Evolutionary conservation across 495 filamentous ascomycete species (phyloP).

Genomic region (Aspergillus hancockii): DNA sequence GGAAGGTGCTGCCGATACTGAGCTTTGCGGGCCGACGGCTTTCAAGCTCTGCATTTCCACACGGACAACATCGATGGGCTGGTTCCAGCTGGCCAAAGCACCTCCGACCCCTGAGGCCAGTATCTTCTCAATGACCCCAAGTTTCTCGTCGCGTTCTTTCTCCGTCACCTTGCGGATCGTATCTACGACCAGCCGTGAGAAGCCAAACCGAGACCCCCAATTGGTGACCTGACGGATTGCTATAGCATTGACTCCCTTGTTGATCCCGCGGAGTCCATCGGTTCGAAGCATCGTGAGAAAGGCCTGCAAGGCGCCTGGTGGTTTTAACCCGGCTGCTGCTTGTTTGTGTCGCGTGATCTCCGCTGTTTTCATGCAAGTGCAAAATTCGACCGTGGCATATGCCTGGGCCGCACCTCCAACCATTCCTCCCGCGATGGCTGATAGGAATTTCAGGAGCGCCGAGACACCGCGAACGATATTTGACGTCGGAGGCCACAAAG

Average conservation of each 20-base stretch:
- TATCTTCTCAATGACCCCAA: constrained; percentile 19
- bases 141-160: constrained; percentile 8
- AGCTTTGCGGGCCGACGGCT: constrained; percentile 14
- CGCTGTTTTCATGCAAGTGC: constrained; percentile 21
- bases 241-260: constrained; percentile 20
- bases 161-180: constrained; percentile 10
- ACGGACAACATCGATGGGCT: constrained; percentile 22
- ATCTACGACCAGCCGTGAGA: constrained; percentile 22
- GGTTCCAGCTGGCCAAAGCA: constrained; percentile 21
- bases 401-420: constrained; percentile 14
- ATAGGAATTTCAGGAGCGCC: constrained; percentile 5
- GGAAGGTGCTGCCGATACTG: constrained; percentile 15
- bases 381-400: constrained; percentile 18
- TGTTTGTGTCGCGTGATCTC: constrained; percentile 15
- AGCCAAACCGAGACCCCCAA: constrained; percentile 20
- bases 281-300: constrained; percentile 9
- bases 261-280: constrained; percentile 6
- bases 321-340: not conserved
- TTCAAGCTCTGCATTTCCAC: constrained; percentile 25
- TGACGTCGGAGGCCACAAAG: constrained; percentile 11
- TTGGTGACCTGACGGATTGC: constrained; percentile 18
- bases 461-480: constrained; percentile 12
- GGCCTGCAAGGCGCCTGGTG: constrained; percentile 6
- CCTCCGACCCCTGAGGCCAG: constrained; percentile 19
- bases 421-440: constrained; percentile 15